Evolutionary conservation across 2,329 filamentous ascomycete species (phyloP).

Genomic region (Claviceps capensis): DNA sequence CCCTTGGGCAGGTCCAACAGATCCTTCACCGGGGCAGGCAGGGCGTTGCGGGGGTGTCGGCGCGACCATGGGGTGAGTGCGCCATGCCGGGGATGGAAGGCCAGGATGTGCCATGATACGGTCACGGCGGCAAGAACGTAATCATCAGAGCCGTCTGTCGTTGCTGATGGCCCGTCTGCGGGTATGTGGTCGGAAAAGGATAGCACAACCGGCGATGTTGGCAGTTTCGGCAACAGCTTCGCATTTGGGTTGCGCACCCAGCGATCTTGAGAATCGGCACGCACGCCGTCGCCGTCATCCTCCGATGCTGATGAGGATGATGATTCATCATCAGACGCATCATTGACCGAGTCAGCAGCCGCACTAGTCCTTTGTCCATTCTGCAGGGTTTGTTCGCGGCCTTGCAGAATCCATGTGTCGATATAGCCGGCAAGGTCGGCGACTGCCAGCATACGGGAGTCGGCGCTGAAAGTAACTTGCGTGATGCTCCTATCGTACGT

Average conservation of each 20-base stretch:
- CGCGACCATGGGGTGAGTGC: constrained; percentile 74
- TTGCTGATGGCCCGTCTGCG: constrained; percentile 13
- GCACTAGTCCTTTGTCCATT: constrained; percentile 20
- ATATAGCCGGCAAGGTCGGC: constrained; percentile 75
- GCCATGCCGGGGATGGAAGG: constrained; percentile 68
- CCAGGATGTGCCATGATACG: constrained; percentile 50
- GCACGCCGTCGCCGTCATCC: constrained; percentile 29
- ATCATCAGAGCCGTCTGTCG: constrained; percentile 22
- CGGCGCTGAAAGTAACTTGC: constrained; percentile 63
- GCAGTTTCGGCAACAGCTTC: constrained; percentile 54
- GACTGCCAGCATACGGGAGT: constrained; percentile 65
- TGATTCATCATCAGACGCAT: constrained; percentile 25
- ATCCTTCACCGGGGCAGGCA: constrained; percentile 61
- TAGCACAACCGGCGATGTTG: constrained; percentile 49
- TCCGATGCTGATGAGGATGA: constrained; percentile 15
- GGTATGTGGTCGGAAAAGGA: constrained; percentile 48
- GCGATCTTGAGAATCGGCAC: constrained; percentile 30
- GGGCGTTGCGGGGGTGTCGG: constrained; percentile 59
- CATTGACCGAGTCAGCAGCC: constrained; percentile 19
- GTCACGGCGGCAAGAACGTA: constrained; percentile 41
- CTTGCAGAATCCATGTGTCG: constrained; percentile 68
- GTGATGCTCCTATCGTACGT: constrained; percentile 64
- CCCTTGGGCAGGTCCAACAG: constrained; percentile 73
- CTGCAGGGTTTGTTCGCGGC: constrained; percentile 16
- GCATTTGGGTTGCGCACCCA: constrained; percentile 67